Base-by-base conservation (phyloP, 352 stramenopile genomes). In the Pythium brachiatum region DNA sequence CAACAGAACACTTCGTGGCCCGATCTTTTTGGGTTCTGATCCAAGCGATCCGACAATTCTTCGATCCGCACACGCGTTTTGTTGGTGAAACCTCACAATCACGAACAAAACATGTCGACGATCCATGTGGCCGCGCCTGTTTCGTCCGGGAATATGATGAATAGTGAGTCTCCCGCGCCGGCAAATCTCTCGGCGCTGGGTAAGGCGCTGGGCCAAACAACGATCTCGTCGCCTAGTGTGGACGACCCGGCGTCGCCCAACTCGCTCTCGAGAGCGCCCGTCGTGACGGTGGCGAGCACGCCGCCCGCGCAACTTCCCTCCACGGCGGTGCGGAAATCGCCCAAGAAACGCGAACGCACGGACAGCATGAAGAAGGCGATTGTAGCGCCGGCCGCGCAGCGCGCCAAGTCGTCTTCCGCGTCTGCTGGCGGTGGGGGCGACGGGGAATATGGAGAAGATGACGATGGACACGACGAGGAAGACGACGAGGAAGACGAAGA, bases 301-400 rank as follows among this genome's bases (percentile, higher is more conserved):
- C 64, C 3, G 56, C 60, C 29, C 56, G 68, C 26, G 20, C 41
- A 9, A 21, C n/a, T 15, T 51, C 68, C 27, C 53, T 53, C 3
- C 60, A 67, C 46, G 50, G 64, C 16, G 56, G 21, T 70, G 13
- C 58, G 70, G 56, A 92, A 90, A 58, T 87, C 76, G 25, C 78
- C 81, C 23, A 92, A 92, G 77, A 94, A 94, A 56, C 80, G 86
- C 34, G 79, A 84, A n/a, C 86, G 86, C n/a, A 92, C 83, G 4
- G 83, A 95, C 64, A 93, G 83, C 50, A 61, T 93, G 56, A 93
- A 93, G 67, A 86, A 84, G 46, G 75, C 87, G 76, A 73, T 89
- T 11, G 77, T 78, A 1, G 62, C 78, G 7, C 86, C 86, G 3
- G 80, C 80, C 2, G 80, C 83, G 9, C 86, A 92, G 62, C 77